Conservation (phyloP, 179 eudicot species). For the Drosera spatulata region DNA sequence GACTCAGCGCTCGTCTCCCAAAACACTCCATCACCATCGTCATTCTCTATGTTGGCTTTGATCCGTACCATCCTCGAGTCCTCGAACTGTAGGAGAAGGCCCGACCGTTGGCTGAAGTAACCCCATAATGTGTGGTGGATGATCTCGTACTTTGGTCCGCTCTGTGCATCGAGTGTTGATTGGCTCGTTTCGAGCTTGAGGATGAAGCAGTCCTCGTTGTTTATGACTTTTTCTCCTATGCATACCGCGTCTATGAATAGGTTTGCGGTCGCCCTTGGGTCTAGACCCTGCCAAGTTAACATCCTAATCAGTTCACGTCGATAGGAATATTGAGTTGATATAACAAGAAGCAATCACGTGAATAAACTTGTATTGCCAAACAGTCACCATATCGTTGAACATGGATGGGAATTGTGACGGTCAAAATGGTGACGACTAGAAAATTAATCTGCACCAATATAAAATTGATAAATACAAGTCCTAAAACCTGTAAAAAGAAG, state of each 20-base stretch:
- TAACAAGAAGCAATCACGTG: too few species aligned
- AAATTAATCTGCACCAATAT: too few species aligned
- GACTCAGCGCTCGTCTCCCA: slow-evolving; percentile 96
- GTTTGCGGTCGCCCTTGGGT: slow-evolving; percentile 73
- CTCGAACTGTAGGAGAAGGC: slow-evolving; percentile 73
- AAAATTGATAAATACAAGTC: too few species aligned
- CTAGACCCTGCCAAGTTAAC: slow-evolving; percentile 49
- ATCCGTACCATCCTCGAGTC: slow-evolving; percentile 75
- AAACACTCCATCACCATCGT: slow-evolving; percentile 72
- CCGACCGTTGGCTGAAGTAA: slow-evolving; percentile 91
- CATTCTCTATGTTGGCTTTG: slow-evolving; percentile 40
- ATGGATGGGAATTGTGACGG: too few species aligned
- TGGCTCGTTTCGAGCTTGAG: slow-evolving; percentile 84
- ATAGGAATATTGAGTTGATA: too few species aligned
- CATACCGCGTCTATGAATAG: slow-evolving; percentile 84
- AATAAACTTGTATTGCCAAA: too few species aligned
- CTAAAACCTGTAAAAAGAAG: neutral
- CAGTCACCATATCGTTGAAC: too few species aligned
- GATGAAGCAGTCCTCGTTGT: slow-evolving; percentile 85
- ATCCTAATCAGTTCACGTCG: neutral
- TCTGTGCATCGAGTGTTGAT: slow-evolving; percentile 64
- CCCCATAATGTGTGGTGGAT: slow-evolving; percentile 96
- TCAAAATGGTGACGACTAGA: too few species aligned
- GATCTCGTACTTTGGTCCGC: slow-evolving; percentile 51
- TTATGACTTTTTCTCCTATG: slow-evolving; percentile 92